phyloP scores from a whole-genome alignment of 768 basidiomycete genomes.

The Gelatoporia subvermispora region DNA sequence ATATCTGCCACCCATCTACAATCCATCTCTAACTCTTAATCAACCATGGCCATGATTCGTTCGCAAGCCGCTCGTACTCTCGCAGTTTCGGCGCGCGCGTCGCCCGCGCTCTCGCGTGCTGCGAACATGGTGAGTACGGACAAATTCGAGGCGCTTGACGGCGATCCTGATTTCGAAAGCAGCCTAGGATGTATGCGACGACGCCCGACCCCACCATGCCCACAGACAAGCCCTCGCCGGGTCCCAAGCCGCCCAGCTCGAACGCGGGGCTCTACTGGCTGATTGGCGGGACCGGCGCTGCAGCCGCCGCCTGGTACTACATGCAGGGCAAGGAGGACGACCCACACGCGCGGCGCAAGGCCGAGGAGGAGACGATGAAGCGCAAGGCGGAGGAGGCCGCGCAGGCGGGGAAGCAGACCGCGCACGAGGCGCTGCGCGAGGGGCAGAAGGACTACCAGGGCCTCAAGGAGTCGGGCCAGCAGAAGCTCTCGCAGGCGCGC shows the following conservation, averaged over 20 bases:
- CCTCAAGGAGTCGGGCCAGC: slow-evolving; percentile 25
- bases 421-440: slow-evolving; percentile 25
- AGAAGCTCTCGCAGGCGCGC: slow-evolving; percentile 23
- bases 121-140: slow-evolving; percentile 6
- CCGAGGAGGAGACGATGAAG: slow-evolving; percentile 29
- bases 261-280: slow-evolving; percentile 24
- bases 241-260: slow-evolving; percentile 12
- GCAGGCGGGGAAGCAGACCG: slow-evolving; percentile 27
- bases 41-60: slow-evolving; percentile 14
- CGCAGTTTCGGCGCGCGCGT: slow-evolving; percentile 10
- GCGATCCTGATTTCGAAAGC: slow-evolving; percentile 2
- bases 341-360: slow-evolving; percentile 18
- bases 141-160: not conserved
- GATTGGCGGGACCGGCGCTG: slow-evolving; percentile 24
- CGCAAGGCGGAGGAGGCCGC: slow-evolving; percentile 24
- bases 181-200: slow-evolving; percentile 17
- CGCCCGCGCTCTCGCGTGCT: slow-evolving; percentile 9
- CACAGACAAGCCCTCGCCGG: slow-evolving; percentile 17
- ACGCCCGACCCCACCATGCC: slow-evolving; percentile 22
- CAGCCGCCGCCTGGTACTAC: slow-evolving; percentile 35
- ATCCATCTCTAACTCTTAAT: too few species aligned
- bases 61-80: slow-evolving; percentile 18
- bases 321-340: slow-evolving; percentile 17
- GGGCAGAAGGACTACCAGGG: slow-evolving; percentile 29
- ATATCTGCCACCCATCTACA: too few species aligned